A percentile compares a stretch with the other conserved stretches of the same genome.
phyloP scores from a whole-genome alignment of 768 basidiomycete species.

The Dendrothele bispora region DNA sequence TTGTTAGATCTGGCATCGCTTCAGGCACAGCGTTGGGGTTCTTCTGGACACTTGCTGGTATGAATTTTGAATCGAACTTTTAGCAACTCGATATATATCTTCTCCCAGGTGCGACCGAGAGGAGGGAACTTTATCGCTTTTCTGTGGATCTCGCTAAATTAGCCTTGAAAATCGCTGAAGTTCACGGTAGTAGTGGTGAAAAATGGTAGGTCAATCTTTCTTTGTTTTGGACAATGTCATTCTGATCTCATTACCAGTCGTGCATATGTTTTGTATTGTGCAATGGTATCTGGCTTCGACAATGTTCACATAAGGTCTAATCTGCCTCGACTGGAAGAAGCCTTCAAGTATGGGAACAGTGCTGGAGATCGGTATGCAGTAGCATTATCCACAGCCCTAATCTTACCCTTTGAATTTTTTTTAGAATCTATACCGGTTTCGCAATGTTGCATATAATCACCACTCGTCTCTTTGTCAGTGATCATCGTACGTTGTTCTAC shows the following conservation, averaged over 20 bases:
- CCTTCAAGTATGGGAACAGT: conserved; percentile 63
- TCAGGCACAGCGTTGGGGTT: conserved; percentile 70
- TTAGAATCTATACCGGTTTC: conserved; percentile 62
- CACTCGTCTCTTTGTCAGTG: conserved; percentile 57
- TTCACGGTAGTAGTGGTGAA: conserved; percentile 60
- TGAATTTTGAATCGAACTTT: conserved; percentile 5
- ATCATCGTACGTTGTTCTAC: conserved; percentile 48
- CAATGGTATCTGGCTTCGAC: conserved; percentile 68
- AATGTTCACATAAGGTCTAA: conserved; percentile 65
- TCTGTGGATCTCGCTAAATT: conserved; percentile 67
- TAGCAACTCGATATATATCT: neutral
- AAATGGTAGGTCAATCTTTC: conserved; percentile 52
- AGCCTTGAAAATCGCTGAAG: conserved; percentile 66
- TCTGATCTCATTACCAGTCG: conserved; percentile 46
- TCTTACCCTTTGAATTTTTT: neutral
- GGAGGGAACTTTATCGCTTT: conserved; percentile 64
- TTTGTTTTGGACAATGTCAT: conserved; percentile 1
- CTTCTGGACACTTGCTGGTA: conserved; percentile 70
- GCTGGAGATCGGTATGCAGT: conserved; percentile 60
- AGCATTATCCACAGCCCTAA: neutral
- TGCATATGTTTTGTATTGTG: conserved; percentile 58
- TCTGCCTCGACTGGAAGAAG: conserved; percentile 58
- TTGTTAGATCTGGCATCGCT: conserved; percentile 60
- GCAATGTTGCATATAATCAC: conserved; percentile 55
- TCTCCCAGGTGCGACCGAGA: conserved; percentile 54